Evolutionary conservation across 805 yeast species (phyloP).

Genomic region (Candida corydali): DNA sequence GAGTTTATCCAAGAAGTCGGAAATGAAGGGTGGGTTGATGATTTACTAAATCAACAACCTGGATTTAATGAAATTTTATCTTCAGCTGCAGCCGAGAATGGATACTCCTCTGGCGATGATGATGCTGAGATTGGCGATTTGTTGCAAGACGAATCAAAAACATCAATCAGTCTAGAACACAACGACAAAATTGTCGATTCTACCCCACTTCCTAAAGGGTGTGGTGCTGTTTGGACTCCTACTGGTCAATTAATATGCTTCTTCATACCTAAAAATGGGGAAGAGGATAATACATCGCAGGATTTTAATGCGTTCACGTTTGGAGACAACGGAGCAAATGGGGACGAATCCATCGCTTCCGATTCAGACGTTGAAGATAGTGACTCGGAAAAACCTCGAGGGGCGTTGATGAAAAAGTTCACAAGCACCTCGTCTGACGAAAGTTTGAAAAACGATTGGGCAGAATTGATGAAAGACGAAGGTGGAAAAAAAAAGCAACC

Average conservation of each 20-base stretch:
- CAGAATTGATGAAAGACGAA: constrained; percentile 58
- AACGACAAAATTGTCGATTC: constrained; percentile 42
- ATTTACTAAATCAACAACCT: constrained; percentile 35
- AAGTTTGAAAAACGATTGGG: constrained; percentile 66
- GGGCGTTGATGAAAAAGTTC: constrained; percentile 13
- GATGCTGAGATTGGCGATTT: constrained; percentile 33
- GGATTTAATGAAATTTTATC: constrained; percentile 12
- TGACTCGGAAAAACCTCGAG: constrained; percentile 16
- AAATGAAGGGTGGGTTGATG: constrained; percentile 41
- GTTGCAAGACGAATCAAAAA: constrained; percentile 37
- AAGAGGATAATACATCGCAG: constrained; percentile 36
- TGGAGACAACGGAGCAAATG: constrained; percentile 40
- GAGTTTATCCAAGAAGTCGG: constrained; percentile 31
- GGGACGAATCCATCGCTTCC: constrained; percentile 10
- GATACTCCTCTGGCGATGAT: constrained; percentile 22
- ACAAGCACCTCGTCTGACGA: constrained; percentile 41
- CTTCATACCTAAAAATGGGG: constrained; percentile 50
- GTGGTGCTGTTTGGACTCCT: constrained; percentile 87
- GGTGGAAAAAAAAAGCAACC: constrained; percentile 51
- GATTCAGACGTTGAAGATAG: constrained; percentile 19
- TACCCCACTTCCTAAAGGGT: constrained; percentile 88
- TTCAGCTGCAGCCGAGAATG: constrained; percentile 5
- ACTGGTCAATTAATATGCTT: constrained; percentile 80
- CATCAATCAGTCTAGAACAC: constrained; percentile 16
- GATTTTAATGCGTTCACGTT: constrained; percentile 43